Evolutionary conservation across 116 monocot genomes (phyloP), one percentile per base, ranked within the genome.

Genomic region (Papilionanthe hybrid): DNA sequence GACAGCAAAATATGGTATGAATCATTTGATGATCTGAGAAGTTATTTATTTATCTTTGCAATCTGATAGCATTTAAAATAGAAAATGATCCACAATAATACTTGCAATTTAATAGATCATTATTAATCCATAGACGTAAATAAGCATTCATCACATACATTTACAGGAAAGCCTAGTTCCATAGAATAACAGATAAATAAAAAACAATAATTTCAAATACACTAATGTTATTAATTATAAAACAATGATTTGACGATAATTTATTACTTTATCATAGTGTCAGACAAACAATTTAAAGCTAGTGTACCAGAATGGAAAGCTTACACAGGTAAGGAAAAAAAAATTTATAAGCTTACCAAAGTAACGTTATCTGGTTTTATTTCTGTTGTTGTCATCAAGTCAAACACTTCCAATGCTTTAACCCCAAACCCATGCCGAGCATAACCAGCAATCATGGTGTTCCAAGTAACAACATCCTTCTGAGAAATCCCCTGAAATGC

Each of bases 391-490:
- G 72, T 81, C 95, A 95, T 95, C 82, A 69, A 55, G 49, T 87
- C 90, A 86, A 95, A 92, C 9, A 90, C 67, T 41, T 89, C 78
- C 69, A 90, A 78, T 44, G 95, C 90, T 47, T 87, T 86, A 56
- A 75, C 81, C 0, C 95, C 95, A 79, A 92, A 95, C 10, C 95
- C 92, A 82, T 92, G 95, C 79, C 89, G 80, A 50, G 92, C 90
- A 83, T 87, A 90, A 66, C 92, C 95, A 68, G 83, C 82, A 75
- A 92, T 92, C 89, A 95, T 89, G 18, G 95, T 92, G 84, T 95
- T 95, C 95, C 95, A 95, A 10, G 95, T 84, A 5, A 95, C 90
- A 1, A 87, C 83, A 84, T 95, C 92, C 89, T 83, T 92, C 12
- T 87, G 82, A 5, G 60, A 1, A 75, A 90, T 90, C 78, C 84